These are phyloP conservation scores for Colletotrichum aenigma DNA, from an alignment of 2,329 filamentous ascomycete species.

Conservation along the genomic window DNA sequence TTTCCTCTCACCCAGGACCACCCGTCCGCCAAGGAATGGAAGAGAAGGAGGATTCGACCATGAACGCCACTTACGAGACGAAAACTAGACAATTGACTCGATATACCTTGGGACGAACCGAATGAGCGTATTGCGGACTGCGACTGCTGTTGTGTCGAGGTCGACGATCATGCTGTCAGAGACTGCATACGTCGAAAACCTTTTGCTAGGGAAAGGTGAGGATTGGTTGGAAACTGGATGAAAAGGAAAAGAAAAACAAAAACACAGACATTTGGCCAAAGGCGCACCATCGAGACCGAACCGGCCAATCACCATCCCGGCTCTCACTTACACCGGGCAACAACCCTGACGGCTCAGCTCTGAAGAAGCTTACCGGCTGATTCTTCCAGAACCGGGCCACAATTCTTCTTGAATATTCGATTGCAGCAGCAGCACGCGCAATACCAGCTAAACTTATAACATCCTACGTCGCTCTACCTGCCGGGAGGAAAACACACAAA, in stretches of 20 bases:
- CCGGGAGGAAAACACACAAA: neutral
- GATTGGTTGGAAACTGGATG: neutral
- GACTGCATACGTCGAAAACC: too few relatives aligned
- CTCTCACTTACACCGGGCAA: neutral
- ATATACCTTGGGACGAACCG: neutral
- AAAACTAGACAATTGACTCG: neutral
- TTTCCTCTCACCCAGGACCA: too few relatives aligned
- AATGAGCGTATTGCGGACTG: neutral
- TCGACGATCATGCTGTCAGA: too few relatives aligned
- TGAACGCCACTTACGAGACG: neutral
- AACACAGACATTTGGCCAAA: neutral
- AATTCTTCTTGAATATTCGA: accelerated
- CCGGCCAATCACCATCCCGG: neutral
- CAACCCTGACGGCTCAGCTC: neutral
- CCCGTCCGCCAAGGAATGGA: too few relatives aligned
- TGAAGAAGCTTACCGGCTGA: neutral
- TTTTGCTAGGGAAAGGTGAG: neutral
- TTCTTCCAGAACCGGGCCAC: too few relatives aligned
- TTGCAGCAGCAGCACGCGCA: neutral
- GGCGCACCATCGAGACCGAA: neutral
- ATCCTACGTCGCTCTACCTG: neutral
- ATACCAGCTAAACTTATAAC: neutral
- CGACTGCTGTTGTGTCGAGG: too few relatives aligned
- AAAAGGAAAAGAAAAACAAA: neutral
- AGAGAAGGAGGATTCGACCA: neutral